Percentiles rank a stretch among this genome's conserved stretches.
Evolutionary conservation across 169 alveolate species (phyloP).

Genomic region (Eimeria necatrix): DNA sequence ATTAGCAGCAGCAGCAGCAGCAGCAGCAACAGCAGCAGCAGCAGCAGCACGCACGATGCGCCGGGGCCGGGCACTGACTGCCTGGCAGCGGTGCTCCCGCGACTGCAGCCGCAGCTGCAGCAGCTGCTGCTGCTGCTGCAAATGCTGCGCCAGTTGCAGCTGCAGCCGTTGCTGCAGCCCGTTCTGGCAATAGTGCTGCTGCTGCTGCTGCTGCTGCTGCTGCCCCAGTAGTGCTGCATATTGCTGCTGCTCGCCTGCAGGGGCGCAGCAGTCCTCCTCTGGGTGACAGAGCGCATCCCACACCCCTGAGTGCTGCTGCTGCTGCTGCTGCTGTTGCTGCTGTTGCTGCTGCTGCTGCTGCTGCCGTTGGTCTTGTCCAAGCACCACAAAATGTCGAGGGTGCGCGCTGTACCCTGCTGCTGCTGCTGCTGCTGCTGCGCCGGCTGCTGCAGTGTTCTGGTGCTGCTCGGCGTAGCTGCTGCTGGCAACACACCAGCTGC

Average conservation of each 20-base stretch:
- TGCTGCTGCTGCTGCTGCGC: conserved; percentile 36
- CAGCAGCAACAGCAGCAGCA: conserved; percentile 34
- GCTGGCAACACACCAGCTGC: not conserved
- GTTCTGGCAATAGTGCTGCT: not conserved
- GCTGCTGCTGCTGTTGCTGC: not conserved
- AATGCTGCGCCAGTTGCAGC: conserved; percentile 30
- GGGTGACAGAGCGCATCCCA: not conserved
- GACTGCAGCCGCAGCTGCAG: conserved; percentile 13
- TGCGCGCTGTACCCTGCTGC: not conserved
- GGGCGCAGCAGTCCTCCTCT: not conserved
- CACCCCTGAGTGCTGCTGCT: not conserved
- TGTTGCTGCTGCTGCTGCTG: conserved; percentile 31
- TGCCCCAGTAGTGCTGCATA: not conserved
- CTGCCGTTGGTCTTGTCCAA: not conserved
- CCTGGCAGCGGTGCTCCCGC: conserved; percentile 35
- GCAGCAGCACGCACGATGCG: not conserved
- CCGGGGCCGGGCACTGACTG: not conserved
- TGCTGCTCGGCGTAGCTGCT: conserved; percentile 20
- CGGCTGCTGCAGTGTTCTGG: conserved; percentile 19
- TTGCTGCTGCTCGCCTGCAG: not conserved
- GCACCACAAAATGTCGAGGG: not conserved
- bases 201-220: conserved; percentile 33
- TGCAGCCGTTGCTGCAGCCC: conserved; percentile 4
- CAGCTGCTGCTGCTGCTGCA: conserved; percentile 59
- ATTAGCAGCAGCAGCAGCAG: conserved; percentile 21